These are phyloP conservation scores for Fusarium chlamydosporum DNA, from an alignment of 2,329 filamentous ascomycete genomes.

Conservation along the genomic window DNA sequence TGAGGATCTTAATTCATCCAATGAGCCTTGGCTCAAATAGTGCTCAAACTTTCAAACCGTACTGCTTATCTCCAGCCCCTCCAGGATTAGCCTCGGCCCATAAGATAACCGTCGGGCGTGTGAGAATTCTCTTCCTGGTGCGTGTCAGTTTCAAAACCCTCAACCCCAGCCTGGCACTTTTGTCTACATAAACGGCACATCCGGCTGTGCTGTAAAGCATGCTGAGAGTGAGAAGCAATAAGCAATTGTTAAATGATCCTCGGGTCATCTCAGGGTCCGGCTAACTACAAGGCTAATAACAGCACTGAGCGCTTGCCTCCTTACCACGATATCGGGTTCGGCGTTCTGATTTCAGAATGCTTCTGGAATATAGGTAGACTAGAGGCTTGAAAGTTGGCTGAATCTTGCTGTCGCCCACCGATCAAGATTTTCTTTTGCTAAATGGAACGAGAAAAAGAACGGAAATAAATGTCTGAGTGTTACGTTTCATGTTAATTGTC, in stretches of 20 bases:
- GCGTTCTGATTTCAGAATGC: constrained; percentile 11
- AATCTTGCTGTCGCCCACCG: neutral
- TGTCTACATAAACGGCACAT: constrained; percentile 37
- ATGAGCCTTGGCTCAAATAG: constrained; percentile 36
- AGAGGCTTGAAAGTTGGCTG: neutral
- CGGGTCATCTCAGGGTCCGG: constrained; percentile 32
- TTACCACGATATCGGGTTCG: constrained; percentile 12
- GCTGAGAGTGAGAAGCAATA: constrained; percentile 21
- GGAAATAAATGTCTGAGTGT: neutral
- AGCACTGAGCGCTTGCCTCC: neutral
- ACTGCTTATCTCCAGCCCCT: constrained; percentile 49
- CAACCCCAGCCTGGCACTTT: constrained; percentile 39
- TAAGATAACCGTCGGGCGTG: constrained; percentile 33
- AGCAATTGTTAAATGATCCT: constrained; percentile 8
- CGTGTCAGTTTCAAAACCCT: constrained; percentile 19
- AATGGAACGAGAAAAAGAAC: neutral
- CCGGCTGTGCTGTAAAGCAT: constrained; percentile 25
- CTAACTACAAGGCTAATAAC: neutral
- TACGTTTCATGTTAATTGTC: constrained; percentile 10
- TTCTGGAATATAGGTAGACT: constrained; percentile 34
- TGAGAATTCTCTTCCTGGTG: constrained; percentile 15
- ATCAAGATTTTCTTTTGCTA: neutral
- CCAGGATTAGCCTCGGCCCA: constrained; percentile 47
- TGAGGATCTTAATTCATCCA: constrained; percentile 31
- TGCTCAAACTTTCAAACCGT: constrained; percentile 32